Evolutionary conservation across 768 basidiomycete species (phyloP).

Genomic region (Amyloporia xantha): DNA sequence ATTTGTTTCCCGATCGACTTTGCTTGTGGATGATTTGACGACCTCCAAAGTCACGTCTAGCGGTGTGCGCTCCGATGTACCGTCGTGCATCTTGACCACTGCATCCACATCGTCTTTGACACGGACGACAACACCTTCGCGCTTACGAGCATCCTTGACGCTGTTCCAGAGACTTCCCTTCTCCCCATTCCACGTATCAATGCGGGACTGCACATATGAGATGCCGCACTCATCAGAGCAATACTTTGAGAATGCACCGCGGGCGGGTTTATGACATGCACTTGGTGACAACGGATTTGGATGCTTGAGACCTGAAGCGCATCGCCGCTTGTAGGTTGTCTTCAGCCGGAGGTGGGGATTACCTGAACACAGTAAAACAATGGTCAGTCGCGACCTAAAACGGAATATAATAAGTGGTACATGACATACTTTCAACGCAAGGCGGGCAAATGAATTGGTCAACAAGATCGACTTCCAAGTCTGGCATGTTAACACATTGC

Average conservation of each 20-base stretch:
- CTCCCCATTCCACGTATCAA: constrained; percentile 61
- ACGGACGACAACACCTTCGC: constrained; percentile 63
- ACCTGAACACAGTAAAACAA: constrained; percentile 26
- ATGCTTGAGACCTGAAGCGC: constrained; percentile 62
- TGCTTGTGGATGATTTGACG: constrained; percentile 36
- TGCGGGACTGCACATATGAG: constrained; percentile 59
- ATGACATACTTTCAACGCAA: constrained; percentile 64
- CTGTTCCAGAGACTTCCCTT: constrained; percentile 65
- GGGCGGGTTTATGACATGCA: constrained; percentile 75
- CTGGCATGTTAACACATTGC: constrained; percentile 74
- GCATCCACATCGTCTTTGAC: constrained; percentile 8
- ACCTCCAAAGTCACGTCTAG: constrained; percentile 9
- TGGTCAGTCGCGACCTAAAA: neutral
- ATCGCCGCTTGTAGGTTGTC: constrained; percentile 79
- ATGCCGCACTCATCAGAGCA: constrained; percentile 87
- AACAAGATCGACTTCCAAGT: constrained; percentile 78
- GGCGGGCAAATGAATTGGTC: constrained; percentile 89
- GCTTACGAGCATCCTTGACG: constrained; percentile 61
- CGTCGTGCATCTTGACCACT: constrained; percentile 5
- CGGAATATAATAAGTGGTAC: neutral
- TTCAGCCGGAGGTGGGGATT: constrained; percentile 50
- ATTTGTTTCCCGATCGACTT: constrained; percentile 49
- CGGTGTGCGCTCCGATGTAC: constrained; percentile 7
- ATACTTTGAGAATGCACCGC: constrained; percentile 82
- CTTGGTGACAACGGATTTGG: constrained; percentile 53